Base-by-base conservation (phyloP, 768 basidiomycete genomes). In the Podaxis carcinomalis region DNA sequence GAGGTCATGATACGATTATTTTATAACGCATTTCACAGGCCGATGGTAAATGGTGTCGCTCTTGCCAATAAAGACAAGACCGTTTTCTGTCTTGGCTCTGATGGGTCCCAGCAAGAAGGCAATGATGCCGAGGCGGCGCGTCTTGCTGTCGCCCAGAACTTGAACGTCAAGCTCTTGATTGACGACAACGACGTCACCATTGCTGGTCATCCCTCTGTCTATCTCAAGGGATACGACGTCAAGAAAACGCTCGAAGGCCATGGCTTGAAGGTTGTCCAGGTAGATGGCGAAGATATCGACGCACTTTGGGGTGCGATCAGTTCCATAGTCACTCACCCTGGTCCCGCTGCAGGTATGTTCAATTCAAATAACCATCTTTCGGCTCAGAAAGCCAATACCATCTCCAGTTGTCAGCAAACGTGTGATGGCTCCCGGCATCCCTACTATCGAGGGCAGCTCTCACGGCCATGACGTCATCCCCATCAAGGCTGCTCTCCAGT, bases 161-260 rank as follows among this genome's bases (percentile, higher is more conserved):
- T 95, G 66, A 92, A 93, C 70, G 83, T 95, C 72, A 95, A 95
- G 74, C 77, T 94, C 59, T 73, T 94, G 71, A 87, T 95, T 64
- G 93, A 95, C 66, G 91, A 93, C 74, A 94, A 95, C 74, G 88
- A 95, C 70, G 92, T 94, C 65, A 94, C 92, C 6, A 95, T 94
- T 62, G 86, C 92, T n/a, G 93, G 93, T 0, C 92, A 94, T 68
- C 93, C 93, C 3, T 93, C 91, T 13, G 73, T 93, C 52, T 94
- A 94, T 70, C 83, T 93, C 67, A 86, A 86, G 69, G 92, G 92
- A 23, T 95, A 85, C 74, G 80, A 86, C 55, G 68, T 93, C 36
- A 68, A 73, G 23, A 84, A 86, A 76, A 93, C 92, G 0, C 82
- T 94, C 14, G 78, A 82, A 59, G 93, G 93, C 4, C 92, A 94